Conservation (phyloP, 768 basidiomycete species). For the Mrakia frigida region DNA sequence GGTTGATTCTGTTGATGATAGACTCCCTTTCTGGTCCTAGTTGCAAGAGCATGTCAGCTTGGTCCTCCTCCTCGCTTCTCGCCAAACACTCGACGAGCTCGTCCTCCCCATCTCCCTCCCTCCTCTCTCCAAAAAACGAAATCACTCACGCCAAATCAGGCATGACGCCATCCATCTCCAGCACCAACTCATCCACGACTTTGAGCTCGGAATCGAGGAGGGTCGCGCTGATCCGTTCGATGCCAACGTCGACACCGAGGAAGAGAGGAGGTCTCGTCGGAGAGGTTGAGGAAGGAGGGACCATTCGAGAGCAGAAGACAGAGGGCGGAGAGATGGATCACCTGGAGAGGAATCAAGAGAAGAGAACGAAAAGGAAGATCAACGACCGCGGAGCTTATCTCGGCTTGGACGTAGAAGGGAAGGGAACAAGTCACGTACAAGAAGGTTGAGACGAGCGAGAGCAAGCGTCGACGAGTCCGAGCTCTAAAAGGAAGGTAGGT, state of each 20-base stretch:
- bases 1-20: conserved; percentile 81
- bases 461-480: too few species aligned
- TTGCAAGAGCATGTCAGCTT: too few species aligned
- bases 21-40: conserved; percentile 76
- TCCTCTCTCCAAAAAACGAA: neutral
- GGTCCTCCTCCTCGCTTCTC: too few species aligned
- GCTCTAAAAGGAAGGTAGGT: too few species aligned
- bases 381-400: neutral
- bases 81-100: neutral
- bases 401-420: neutral
- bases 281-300: neutral
- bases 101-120: neutral
- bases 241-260: conserved; percentile 77
- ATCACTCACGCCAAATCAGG: conserved; percentile 75
- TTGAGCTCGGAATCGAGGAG: conserved; percentile 78
- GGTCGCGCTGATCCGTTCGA: conserved; percentile 75
- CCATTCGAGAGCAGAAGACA: too few species aligned
- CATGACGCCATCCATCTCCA: conserved; percentile 76
- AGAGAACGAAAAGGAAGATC: neutral
- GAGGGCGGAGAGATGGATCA: neutral
- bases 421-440: neutral
- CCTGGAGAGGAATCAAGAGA: neutral
- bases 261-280: conserved; percentile 50
- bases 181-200: conserved; percentile 71
- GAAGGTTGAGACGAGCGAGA: too few species aligned